Evolutionary conservation across 495 filamentous ascomycete genomes (phyloP), one percentile per base, ranked within the genome.

Genomic region (Xylaria venustula): DNA sequence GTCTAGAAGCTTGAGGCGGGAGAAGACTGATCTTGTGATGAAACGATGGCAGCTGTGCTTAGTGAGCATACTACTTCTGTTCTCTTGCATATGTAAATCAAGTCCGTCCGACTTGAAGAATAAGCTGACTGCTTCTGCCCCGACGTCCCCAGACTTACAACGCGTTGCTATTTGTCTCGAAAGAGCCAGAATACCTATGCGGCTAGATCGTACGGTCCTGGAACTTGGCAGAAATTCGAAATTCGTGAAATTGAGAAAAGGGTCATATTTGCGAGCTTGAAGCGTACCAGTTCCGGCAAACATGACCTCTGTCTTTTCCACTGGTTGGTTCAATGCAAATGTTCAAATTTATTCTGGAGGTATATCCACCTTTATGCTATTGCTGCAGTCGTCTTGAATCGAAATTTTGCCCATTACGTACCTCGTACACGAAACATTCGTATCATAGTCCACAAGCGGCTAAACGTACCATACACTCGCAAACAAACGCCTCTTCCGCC

Each of bases 21-120:
- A 34, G 36, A 19, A 45, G 53, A 34, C 37, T 9, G 26, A 19
- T 17, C 40, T 26, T 34, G 40, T 34, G 23, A n/a, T 45, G 53
- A 15, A n/a, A 19, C 8, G 23, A 45, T 11, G 30, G 40, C 53
- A 26, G 26, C 37, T 45, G 53, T 44, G 53, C 53, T 55, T 44
- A 55, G 37, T n/a, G 53, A 55, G 32, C 19, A 32, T 45, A 40
- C 52, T 55, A 37, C 26, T 30, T 30, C 37, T 45, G 53, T 34
- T 40, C 40, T 55, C 26, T 45, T 55, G 53, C 53, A 55, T 55
- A 55, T 55, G 53, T 55, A 55, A 44, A 55, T 45, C 53, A 25
- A 55, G 53, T 26, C 51, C 37, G 23, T 26, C 36, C 19, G 20
- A 45, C 37, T 37, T 45, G 15, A 45, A 17, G 53, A 22, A 55